Evolutionary conservation across 2,329 filamentous ascomycete species (phyloP), one percentile per base, ranked within the genome.

Genomic region (Nothopassalora personata): DNA sequence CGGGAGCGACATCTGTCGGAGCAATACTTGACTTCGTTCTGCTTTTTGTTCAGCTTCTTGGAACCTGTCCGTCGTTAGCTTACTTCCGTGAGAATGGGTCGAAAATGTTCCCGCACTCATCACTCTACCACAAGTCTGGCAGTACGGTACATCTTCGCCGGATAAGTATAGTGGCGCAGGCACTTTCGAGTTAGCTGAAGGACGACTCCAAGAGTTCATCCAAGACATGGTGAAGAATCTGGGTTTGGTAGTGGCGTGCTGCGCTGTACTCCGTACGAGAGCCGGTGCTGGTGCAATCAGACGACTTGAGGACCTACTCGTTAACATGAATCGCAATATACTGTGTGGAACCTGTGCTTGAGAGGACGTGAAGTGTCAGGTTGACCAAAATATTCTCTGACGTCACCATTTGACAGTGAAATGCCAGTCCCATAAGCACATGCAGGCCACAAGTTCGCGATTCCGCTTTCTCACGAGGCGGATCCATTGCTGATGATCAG

Each of bases 61-160:
- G 64, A 64, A 52, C 60, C 57, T 55, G 51, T 15, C 5, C 9
- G 13, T 11, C 13, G 8, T 57, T 36, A 52, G 48, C 15, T 5
- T 18, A n/a, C 30, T 3, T 31, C 15, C 36, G 27, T 9, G 33
- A 10, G 15, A 18, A 3, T 4, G 18, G 9, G 27, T 13, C 13
- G 28, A 9, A 13, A 31, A 13, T 7, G 23, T 5, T 64, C 23
- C 49, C 67, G 71, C 69, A 63, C 79, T 77, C 43, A 84, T 83
- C 2, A 83, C 76, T 45, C 83, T 75, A 0, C 84, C 83, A 63
- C 83, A 86, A 11, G 79, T 79, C 60, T 79, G 78, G 64, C 82
- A 85, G 68, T 85, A 85, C 0, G 79, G 78, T 0, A 79, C 79
- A 28, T 74, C 69, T 51, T 81, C 80, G 2, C 75, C 68, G 1